Evolutionary conservation across 2,329 filamentous ascomycete species (phyloP), one percentile per base, ranked within the genome.

Genomic region (Thielaviopsis punctulata): DNA sequence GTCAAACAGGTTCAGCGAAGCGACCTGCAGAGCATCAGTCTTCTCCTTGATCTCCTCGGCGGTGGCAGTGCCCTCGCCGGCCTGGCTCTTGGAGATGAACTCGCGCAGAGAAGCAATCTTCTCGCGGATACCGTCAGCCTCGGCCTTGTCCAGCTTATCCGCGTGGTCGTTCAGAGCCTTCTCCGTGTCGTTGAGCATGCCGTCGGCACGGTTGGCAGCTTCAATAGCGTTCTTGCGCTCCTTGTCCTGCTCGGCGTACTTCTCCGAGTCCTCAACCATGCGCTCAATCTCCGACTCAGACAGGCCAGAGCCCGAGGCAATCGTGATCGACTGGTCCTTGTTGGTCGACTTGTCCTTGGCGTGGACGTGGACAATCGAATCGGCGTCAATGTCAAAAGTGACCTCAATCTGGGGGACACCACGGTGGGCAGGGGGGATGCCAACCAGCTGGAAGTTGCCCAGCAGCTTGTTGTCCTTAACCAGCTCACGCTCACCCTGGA

Each of bases 291-390:
- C 90, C 53, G 76, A 69, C 57, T 98, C 89, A 47, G 87, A 95
- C 54, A 96, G 84, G 80, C 92, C 90, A 59, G 90, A 96, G 68
- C 90, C 92, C 55, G 89, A 95, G 53, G 90, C 89, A 68, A 98
- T 95, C 67, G 90, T 96, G 73, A 98, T 96, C 57, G 89, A 95
- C 77, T 98, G 90, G 67, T 96, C 90, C 82, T 95, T 96, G 82
- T 87, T 86, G 72, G 89, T 96, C 62, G 88, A 90, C 84, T 96
- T 95, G 75, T 96, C 90, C 79, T 94, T 95, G 69, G 90, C 90
- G 69, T 92, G 85, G 58, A 96, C 90, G 75, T 95, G 89, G 62
- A 96, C 88, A 62, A 96, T 95, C 18, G 88, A 94, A 70, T 98
- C 96, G 75, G 88, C 89, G 63, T 98, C 90, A 55, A 98, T 82